Conservation (phyloP, 2,329 filamentous ascomycete genomes). For the Hypomyces rosellus region DNA sequence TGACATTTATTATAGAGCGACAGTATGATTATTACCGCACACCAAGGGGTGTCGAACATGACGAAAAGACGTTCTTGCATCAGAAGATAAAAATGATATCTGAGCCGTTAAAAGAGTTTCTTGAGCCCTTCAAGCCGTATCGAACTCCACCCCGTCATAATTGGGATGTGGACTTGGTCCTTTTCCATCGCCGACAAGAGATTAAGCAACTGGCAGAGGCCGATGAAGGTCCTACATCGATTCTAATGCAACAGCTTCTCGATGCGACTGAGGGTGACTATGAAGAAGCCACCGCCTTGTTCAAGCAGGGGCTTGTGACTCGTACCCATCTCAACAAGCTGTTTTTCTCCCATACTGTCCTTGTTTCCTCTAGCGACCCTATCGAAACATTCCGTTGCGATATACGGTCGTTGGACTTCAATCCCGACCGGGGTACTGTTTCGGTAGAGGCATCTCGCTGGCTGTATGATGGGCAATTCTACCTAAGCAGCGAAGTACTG, state of each 20-base stretch:
- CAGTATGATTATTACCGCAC: background rate
- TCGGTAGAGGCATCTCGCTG: background rate
- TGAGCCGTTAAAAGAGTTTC: background rate
- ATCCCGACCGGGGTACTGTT: background rate
- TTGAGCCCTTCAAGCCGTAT: background rate
- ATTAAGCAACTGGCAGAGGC: background rate
- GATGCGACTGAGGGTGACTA: background rate
- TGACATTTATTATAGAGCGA: background rate
- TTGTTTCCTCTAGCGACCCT: background rate
- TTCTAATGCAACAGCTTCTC: background rate
- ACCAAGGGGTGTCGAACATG: no score
- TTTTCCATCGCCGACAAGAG: background rate
- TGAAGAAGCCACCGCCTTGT: background rate
- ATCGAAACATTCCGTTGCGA: background rate
- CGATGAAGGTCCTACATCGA: background rate
- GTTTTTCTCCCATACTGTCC: background rate
- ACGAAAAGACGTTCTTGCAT: background rate
- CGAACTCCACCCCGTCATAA: background rate
- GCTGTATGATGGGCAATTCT: background rate
- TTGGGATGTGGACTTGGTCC: background rate
- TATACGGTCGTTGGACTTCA: background rate
- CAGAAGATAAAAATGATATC: background rate
- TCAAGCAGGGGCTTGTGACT: background rate
- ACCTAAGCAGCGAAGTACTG: background rate
- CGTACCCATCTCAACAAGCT: background rate